Percentiles rank a stretch among this genome's conserved stretches.
These are phyloP conservation scores for Huntiella decipiens DNA, from an alignment of 2,329 filamentous ascomycete species.

Conservation along the genomic window DNA sequence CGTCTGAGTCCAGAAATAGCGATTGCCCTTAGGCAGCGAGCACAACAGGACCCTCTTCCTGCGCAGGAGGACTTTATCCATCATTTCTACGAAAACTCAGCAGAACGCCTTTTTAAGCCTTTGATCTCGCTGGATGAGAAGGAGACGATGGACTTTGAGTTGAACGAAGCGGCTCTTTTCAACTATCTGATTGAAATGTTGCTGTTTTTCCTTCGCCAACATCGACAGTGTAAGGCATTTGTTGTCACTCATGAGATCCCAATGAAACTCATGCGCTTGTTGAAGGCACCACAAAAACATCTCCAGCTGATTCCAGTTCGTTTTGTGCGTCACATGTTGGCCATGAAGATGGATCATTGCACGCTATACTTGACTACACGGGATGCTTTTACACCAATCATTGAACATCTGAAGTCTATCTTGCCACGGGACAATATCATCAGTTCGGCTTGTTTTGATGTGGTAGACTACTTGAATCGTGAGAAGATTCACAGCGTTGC, in stretches of 20 bases:
- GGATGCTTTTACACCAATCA: constrained; percentile 62
- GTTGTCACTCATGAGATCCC: constrained; percentile 64
- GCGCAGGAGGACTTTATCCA: constrained; percentile 74
- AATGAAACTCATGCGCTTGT: constrained; percentile 61
- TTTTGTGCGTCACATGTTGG: constrained; percentile 76
- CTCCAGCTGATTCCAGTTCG: constrained; percentile 86
- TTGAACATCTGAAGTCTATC: constrained; percentile 66
- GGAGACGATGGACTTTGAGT: constrained; percentile 49
- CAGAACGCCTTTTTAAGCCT: constrained; percentile 69
- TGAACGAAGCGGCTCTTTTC: constrained; percentile 77
- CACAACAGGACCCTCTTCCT: constrained; percentile 31
- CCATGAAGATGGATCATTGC: constrained; percentile 80
- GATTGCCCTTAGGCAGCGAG: constrained; percentile 25
- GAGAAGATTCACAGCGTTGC: constrained; percentile 68
- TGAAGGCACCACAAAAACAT: constrained; percentile 74
- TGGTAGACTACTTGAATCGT: constrained; percentile 78
- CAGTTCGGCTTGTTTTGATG: constrained; percentile 80
- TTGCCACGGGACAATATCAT: constrained; percentile 86
- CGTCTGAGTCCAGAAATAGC: constrained; percentile 15
- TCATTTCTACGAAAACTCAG: constrained; percentile 77
- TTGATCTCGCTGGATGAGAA: constrained; percentile 60
- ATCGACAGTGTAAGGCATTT: constrained; percentile 76
- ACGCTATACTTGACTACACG: constrained; percentile 68
- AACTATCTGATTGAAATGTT: constrained; percentile 82
- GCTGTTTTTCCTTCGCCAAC: constrained; percentile 82